phyloP scores from a whole-genome alignment of 495 filamentous ascomycete genomes.

The Astrothelium macrocarpum region DNA sequence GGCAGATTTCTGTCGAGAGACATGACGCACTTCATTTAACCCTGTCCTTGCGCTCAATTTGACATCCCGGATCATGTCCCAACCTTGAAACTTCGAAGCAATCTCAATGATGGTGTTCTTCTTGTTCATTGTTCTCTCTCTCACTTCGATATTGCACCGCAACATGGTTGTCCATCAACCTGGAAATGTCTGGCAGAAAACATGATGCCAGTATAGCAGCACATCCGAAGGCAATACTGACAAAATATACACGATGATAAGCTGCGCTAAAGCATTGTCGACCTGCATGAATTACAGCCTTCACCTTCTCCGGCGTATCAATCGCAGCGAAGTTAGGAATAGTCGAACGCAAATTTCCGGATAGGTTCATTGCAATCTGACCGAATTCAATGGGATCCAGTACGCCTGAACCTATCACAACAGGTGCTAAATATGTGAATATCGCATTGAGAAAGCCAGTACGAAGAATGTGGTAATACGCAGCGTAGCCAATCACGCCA shows the following conservation, averaged over 20 bases:
- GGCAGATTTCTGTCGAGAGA: too few species aligned
- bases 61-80: too few species aligned
- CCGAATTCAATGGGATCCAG: neutral
- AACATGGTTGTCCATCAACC: conserved; percentile 57
- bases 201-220: conserved; percentile 52
- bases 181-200: conserved; percentile 51
- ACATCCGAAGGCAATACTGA: conserved; percentile 54
- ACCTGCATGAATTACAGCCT: neutral
- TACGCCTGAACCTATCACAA: neutral
- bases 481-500: conserved; percentile 27
- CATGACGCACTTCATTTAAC: too few species aligned
- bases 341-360: neutral
- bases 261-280: neutral
- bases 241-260: conserved; percentile 44
- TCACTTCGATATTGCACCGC: conserved; percentile 33
- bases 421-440: neutral
- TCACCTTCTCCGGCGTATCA: conserved; percentile 1
- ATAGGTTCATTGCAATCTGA: neutral
- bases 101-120: neutral
- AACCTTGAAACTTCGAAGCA: neutral
- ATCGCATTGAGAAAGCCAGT: neutral
- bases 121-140: neutral
- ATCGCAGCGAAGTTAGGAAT: neutral
- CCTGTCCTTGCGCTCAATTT: too few species aligned
- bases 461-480: conserved; percentile 30